These are phyloP conservation scores for Xylaria multiplex DNA, from an alignment of 2,329 filamentous ascomycete species.

Conservation along the genomic window DNA sequence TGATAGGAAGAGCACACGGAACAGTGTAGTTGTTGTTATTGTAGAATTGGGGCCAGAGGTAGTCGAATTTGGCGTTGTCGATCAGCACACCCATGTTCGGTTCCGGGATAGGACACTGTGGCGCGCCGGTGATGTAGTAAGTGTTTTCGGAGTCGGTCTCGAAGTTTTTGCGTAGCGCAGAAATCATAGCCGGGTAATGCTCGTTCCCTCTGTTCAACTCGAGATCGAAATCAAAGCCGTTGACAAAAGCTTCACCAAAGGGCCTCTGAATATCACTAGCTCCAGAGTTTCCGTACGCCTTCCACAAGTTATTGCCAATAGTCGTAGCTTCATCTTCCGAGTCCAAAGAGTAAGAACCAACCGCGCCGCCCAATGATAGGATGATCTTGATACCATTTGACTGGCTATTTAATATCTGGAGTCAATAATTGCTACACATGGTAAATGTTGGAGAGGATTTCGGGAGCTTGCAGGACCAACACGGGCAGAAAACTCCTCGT, in stretches of 20 bases:
- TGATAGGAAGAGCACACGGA: conserved; percentile 51
- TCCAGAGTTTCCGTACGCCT: conserved; percentile 55
- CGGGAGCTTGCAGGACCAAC: no score
- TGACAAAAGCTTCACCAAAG: conserved; percentile 58
- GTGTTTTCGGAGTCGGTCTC: conserved; percentile 47
- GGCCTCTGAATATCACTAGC: conserved; percentile 52
- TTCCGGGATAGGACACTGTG: conserved; percentile 59
- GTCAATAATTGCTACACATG: no score
- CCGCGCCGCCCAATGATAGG: conserved; percentile 57
- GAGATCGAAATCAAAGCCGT: conserved; percentile 38
- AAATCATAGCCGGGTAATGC: conserved; percentile 50
- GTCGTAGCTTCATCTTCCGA: conserved; percentile 52
- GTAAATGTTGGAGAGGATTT: no score
- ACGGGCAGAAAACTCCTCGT: no score
- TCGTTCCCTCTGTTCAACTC: conserved; percentile 54
- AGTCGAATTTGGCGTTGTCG: conserved; percentile 53
- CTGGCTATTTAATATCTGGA: conserved; percentile 34
- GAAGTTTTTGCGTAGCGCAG: conserved; percentile 49
- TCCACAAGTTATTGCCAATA: conserved; percentile 58
- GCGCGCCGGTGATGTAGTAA: conserved; percentile 60
- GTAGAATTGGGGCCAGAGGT: conserved; percentile 60
- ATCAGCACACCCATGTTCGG: conserved; percentile 55
- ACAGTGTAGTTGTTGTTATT: conserved; percentile 54
- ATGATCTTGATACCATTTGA: conserved; percentile 55
- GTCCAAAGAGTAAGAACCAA: conserved; percentile 49